Evolutionary conservation across 768 basidiomycete species (phyloP).

Genomic region (Lactarius deliciosus): DNA sequence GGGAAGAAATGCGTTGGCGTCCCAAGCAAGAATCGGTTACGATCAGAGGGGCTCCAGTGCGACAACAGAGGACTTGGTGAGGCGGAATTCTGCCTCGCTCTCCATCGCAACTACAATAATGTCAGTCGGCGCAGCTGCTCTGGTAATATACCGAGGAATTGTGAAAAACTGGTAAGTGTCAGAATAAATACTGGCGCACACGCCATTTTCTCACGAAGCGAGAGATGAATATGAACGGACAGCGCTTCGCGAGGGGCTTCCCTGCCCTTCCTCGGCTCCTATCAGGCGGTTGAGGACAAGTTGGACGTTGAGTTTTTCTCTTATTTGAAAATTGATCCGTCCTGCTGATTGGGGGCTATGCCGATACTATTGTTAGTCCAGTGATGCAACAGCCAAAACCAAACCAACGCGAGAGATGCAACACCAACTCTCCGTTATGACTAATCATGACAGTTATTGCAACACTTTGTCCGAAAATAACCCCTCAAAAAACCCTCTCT

Average conservation of each 20-base stretch:
- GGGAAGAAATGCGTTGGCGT: too few species aligned
- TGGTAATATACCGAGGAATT: too few species aligned
- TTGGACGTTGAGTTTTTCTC: background rate
- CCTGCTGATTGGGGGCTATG: background rate
- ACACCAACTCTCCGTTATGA: too few species aligned
- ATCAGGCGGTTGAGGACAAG: background rate
- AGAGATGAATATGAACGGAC: background rate
- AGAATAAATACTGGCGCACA: background rate
- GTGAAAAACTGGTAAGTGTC: background rate
- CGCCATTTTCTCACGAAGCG: background rate
- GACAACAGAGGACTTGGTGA: too few species aligned
- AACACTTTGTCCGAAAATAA: too few species aligned
- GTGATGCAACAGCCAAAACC: too few species aligned
- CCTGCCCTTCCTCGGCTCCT: background rate
- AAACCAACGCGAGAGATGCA: too few species aligned
- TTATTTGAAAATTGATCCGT: background rate
- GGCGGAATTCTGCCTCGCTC: background rate
- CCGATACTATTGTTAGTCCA: too few species aligned
- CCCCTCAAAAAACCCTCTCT: too few species aligned
- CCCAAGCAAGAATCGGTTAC: too few species aligned
- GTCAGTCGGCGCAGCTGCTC: background rate
- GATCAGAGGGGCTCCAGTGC: too few species aligned
- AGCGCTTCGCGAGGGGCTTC: background rate
- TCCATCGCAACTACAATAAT: background rate
- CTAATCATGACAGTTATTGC: too few species aligned